Evolutionary conservation across 1,284 basidiomycete species (phyloP), one percentile per base, ranked within the genome.

Genomic region (Hymenochaete sp.): DNA sequence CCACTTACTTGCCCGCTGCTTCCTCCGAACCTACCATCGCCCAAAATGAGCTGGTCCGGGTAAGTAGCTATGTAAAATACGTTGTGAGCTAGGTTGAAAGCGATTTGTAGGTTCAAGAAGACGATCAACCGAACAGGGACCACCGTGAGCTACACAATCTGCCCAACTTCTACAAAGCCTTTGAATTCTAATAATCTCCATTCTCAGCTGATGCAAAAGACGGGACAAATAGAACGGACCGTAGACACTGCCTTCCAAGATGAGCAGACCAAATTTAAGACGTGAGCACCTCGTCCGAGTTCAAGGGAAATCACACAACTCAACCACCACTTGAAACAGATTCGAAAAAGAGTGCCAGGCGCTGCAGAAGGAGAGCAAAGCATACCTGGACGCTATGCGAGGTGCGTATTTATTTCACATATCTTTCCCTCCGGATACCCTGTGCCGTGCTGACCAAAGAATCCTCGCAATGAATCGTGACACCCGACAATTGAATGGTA

Each of bases 191-290:
- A 41, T 16, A 42, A 14, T 33, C 33, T 14, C 33, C 10, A 44
- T 31, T 32, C 11, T 32, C 55, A 88, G 85, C 75, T 95, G 58
- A 77, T 93, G 65, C 91, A 95, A 72, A 95, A 95, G 79, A 97
- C 93, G 1, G 93, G 93, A 49, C 93, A 98, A 66, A 88, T 98
- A 48, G 95, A 98, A 62, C 75, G 91, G 25, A 98, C 95, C 0
- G 77, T 97, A 22, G 95, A 98, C 65, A 71, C 86, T 47, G 93
- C 97, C 60, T 98, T 97, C 62, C 74, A 83, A 25, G 86, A 95
- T 49, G 92, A 97, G 64, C 91, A 96, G 62, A 76, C 79, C 40
- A 91, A 91, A 61, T 98, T 83, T 71, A 80, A 82, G 65, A 78
- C 75, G 85, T 93, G 67, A 62, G 92, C 8, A 18, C 14, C 25